These are phyloP conservation scores for Myriosclerotinia duriaeana DNA, from an alignment of 2,329 filamentous ascomycete species.

Conservation along the genomic window DNA sequence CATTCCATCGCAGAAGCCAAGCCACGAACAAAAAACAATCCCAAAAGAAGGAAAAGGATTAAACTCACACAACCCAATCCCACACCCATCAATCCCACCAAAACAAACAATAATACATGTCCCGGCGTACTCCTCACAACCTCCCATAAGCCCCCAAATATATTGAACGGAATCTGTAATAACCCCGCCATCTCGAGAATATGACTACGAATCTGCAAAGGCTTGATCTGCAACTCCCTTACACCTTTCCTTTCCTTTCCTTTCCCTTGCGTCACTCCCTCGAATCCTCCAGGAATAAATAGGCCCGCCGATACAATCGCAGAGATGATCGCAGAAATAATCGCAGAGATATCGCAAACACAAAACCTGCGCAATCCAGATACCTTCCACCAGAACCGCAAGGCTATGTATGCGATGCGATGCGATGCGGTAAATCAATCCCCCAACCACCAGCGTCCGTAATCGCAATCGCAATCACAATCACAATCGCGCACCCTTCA, in stretches of 20 bases:
- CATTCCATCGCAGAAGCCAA: neutral
- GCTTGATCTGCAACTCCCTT: neutral
- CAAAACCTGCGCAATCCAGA: no score
- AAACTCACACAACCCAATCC: slow-evolving; percentile 16
- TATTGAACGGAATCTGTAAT: neutral
- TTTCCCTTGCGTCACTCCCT: neutral
- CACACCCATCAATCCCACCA: slow-evolving; percentile 5
- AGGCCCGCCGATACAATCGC: slow-evolving; percentile 1
- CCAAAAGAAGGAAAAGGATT: neutral
- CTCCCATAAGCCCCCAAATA: slow-evolving; percentile 9
- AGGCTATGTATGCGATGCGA: no score
- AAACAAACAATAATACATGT: slow-evolving; percentile 1
- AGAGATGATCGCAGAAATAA: no score
- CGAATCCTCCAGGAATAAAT: neutral
- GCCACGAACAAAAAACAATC: neutral
- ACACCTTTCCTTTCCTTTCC: no score
- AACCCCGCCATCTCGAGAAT: slow-evolving; percentile 14
- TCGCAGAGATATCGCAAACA: neutral
- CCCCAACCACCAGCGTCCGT: no score
- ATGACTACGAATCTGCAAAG: neutral
- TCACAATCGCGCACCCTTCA: no score
- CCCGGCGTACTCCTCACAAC: slow-evolving; percentile 2
- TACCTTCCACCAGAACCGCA: no score
- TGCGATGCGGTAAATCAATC: no score
- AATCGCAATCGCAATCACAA: no score